Evolutionary conservation across 2,329 filamentous ascomycete species (phyloP), one percentile per base, ranked within the genome.

Genomic region (Xylariales sp.): DNA sequence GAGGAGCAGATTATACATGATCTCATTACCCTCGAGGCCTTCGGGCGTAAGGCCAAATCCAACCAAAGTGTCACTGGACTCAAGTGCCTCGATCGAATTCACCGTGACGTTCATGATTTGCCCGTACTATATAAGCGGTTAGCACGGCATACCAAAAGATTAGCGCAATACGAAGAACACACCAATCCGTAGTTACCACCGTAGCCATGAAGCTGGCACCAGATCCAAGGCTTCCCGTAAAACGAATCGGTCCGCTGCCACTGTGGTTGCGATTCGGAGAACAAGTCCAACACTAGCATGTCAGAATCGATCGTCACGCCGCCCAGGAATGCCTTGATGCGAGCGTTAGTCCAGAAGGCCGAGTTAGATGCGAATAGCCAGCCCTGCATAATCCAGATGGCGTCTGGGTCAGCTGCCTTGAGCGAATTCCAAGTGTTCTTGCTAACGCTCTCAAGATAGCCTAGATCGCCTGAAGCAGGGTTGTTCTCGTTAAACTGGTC

Each of bases 401-500:
- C 70, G 3, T 65, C 46, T 3, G 68, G 65, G 39, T 70, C 68
- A 3, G 70, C 70, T 7, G 68, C 63, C 49, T 72, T 70, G 53
- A 72, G 68, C 12, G 68, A 70, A 1, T 61, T 69, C 65, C 65
- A 70, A 0, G 70, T 70, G 54, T 70, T 72, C 46, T 58, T 56
- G 45, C 68, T 72, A 45, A 72, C 68, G 50, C 65, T 72, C 68
- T 69, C 36, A 23, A 72, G 65, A 52, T 72, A 72, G 10, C 18
- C 50, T 5, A 72, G 49, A 30, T 70, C 70, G 1, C 70, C 65
- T 4, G 70, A 72, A 23, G 59, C 56, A 36, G 70, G 70, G 18
- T 70, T 64, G 16, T 72, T 72, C 61, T 72, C 70, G 23, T 72
- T 72, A 16, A 69, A 72, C 50, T 72, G 70, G 48, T 72, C 70